These are phyloP conservation scores for Cytospora piceae DNA, from an alignment of 2,329 filamentous ascomycete species.

Conservation along the genomic window DNA sequence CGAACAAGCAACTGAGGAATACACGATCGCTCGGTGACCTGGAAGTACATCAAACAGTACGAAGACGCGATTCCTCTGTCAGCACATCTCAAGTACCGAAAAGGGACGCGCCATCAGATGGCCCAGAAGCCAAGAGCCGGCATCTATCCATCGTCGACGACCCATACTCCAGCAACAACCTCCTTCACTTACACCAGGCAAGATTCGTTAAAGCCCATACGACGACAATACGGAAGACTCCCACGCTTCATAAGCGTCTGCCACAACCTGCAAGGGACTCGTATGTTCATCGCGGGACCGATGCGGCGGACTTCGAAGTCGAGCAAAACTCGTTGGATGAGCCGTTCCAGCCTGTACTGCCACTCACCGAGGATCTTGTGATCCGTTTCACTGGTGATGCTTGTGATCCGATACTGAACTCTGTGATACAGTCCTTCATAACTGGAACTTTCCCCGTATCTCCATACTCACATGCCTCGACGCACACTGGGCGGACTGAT, in stretches of 20 bases:
- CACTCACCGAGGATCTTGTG: conserved; percentile 59
- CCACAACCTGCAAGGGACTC: conserved; percentile 31
- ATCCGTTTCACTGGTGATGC: conserved; percentile 55
- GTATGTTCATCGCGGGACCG: conserved; percentile 47
- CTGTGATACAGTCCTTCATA: conserved; percentile 52
- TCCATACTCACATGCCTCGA: conserved; percentile 19
- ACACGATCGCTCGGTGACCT: conserved; percentile 44
- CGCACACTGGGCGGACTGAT: conserved; percentile 15
- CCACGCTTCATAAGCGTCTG: neutral
- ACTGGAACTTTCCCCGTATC: conserved; percentile 42
- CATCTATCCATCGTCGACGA: conserved; percentile 27
- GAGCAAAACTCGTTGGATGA: conserved; percentile 31
- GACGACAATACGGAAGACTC: conserved; percentile 39
- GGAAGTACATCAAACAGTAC: conserved; percentile 11
- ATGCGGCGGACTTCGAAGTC: conserved; percentile 37
- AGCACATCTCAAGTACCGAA: neutral
- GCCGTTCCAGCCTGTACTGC: conserved; percentile 51
- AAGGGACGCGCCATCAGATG: conserved; percentile 14
- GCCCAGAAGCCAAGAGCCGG: conserved; percentile 22
- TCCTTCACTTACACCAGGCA: conserved; percentile 34
- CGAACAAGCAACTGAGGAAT: conserved; percentile 36
- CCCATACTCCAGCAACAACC: conserved; percentile 19
- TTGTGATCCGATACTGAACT: conserved; percentile 48
- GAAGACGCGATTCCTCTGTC: conserved; percentile 4
- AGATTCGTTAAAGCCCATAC: conserved; percentile 38